A percentile compares a stretch with the other conserved stretches of the same genome.
phyloP scores from a whole-genome alignment of 768 basidiomycete species.

The Strobilomyces confusus region DNA sequence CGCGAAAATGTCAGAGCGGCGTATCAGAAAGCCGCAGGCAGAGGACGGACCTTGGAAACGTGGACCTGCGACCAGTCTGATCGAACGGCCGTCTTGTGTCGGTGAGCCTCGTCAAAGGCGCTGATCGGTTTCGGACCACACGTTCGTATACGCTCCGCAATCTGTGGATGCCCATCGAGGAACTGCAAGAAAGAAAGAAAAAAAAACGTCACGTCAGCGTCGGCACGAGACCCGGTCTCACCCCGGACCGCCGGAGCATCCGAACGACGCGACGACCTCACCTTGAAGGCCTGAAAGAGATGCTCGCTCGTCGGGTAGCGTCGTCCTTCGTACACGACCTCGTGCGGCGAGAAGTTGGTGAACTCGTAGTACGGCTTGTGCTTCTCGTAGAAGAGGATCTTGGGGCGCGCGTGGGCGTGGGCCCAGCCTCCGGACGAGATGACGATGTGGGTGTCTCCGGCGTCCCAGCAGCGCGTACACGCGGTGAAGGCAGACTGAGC shows the following conservation, averaged over 20 bases:
- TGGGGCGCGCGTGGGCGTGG: constrained; percentile 23
- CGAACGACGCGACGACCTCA: constrained; percentile 20
- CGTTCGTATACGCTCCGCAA: constrained; percentile 68
- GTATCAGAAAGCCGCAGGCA: not conserved
- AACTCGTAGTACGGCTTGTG: constrained; percentile 64
- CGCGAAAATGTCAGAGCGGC: too few relatives aligned
- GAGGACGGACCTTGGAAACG: constrained; percentile 46
- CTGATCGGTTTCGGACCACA: constrained; percentile 56
- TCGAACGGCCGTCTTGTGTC: constrained; percentile 59
- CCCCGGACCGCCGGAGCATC: too few relatives aligned
- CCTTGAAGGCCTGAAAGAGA: constrained; percentile 75
- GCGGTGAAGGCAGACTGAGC: constrained; percentile 13
- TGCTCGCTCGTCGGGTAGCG: constrained; percentile 74
- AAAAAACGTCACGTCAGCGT: constrained; percentile 1
- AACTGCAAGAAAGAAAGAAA: constrained; percentile 39
- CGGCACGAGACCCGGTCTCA: too few relatives aligned
- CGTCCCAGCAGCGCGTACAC: constrained; percentile 25
- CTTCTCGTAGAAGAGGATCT: constrained; percentile 61
- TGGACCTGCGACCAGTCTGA: constrained; percentile 68
- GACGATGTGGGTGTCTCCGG: constrained; percentile 27
- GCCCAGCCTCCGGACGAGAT: constrained; percentile 25
- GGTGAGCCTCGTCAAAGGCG: constrained; percentile 64
- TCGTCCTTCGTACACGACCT: constrained; percentile 60
- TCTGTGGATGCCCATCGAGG: constrained; percentile 50
- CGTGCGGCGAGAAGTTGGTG: constrained; percentile 68